These are phyloP conservation scores for Sporothrix dimorphospora DNA, from an alignment of 2,329 filamentous ascomycete species.

Conservation along the genomic window DNA sequence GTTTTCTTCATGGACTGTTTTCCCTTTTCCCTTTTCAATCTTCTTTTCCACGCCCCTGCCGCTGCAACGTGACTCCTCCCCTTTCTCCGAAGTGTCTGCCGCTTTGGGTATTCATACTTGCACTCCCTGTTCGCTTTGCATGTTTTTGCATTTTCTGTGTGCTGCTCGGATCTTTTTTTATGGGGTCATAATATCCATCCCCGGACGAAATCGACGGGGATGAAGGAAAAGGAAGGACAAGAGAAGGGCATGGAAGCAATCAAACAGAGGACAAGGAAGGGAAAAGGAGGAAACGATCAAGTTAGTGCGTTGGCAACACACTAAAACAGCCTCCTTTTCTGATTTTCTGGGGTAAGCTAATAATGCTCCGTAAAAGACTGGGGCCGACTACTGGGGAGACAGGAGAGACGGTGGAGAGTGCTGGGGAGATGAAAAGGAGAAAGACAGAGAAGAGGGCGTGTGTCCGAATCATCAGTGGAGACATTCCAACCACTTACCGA, in stretches of 20 bases:
- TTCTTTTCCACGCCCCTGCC: neutral
- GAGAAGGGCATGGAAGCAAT: slow-evolving; percentile 17
- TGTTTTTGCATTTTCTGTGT: neutral
- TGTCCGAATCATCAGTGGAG: neutral
- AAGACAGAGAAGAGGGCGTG: neutral
- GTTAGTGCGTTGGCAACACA: neutral
- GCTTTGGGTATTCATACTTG: neutral
- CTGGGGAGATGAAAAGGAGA: neutral
- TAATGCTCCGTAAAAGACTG: slow-evolving; percentile 8
- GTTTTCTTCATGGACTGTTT: neutral
- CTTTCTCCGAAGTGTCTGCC: neutral
- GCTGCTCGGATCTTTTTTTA: neutral
- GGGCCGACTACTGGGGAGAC: neutral
- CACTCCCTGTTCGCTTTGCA: neutral
- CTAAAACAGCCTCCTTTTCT: slow-evolving; percentile 17
- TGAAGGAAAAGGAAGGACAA: slow-evolving; percentile 15
- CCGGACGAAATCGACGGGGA: neutral
- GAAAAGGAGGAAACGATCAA: neutral
- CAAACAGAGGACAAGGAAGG: neutral
- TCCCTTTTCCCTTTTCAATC: neutral
- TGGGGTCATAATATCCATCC: neutral
- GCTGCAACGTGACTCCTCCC: neutral
- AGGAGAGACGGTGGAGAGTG: no score
- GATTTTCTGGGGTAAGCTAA: slow-evolving; percentile 27
- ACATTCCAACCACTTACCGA: slow-evolving; percentile 12